Percentiles rank a stretch among this genome's conserved stretches.
phyloP scores from a whole-genome alignment of 2,329 filamentous ascomycete genomes.

The Coleophoma crateriformis region DNA sequence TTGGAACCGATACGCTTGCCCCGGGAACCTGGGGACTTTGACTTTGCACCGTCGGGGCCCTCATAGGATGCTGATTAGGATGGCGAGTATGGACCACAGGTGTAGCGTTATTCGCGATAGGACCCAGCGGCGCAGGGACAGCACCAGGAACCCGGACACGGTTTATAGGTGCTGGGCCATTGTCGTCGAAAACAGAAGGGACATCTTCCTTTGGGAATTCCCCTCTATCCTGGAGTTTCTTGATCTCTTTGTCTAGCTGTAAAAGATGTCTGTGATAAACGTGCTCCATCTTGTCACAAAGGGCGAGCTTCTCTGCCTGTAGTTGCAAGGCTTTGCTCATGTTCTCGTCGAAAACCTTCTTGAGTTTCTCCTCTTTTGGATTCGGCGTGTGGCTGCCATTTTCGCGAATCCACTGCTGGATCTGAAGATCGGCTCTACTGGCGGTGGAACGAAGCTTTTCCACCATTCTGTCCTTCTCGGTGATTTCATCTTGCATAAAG shows the following conservation, averaged over 20 bases:
- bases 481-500: conserved; percentile 78
- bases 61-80: conserved; percentile 20
- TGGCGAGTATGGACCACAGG: conserved; percentile 17
- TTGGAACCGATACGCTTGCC: conserved; percentile 44
- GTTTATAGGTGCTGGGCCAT: too few species aligned
- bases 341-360: conserved; percentile 60
- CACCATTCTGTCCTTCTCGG: conserved; percentile 71
- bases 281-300: conserved; percentile 58
- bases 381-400: conserved; percentile 70
- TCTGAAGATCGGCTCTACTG: conserved; percentile 64
- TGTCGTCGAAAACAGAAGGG: too few species aligned
- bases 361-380: conserved; percentile 67
- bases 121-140: conserved; percentile 13
- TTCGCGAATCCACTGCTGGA: conserved; percentile 76
- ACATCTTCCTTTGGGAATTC: conserved; percentile 44
- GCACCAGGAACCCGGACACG: conserved; percentile 12
- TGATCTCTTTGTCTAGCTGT: conserved; percentile 58
- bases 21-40: conserved; percentile 16
- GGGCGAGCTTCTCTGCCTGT: conserved; percentile 67
- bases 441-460: conserved; percentile 64
- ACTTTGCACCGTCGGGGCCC: conserved; percentile 11
- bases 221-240: conserved; percentile 52
- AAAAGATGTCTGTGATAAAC: conserved; percentile 58
- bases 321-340: conserved; percentile 65
- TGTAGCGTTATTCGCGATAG: conserved; percentile 16